Base-by-base conservation (phyloP, 2,329 filamentous ascomycete species). In the Rachicladosporium sp. region DNA sequence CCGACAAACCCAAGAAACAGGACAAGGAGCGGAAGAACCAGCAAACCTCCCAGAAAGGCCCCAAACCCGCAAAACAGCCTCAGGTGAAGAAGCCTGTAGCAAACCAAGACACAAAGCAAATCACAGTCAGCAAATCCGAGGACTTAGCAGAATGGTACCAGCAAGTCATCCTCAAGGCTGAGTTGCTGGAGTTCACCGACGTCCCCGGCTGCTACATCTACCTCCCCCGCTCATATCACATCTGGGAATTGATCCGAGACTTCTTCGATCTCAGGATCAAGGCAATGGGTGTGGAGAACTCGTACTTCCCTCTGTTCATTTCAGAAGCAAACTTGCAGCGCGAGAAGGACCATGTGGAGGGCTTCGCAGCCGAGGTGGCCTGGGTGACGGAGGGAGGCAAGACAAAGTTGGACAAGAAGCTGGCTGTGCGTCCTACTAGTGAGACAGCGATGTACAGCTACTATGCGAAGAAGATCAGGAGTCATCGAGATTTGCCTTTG, bases 171-270 rank as follows among this genome's bases (percentile, higher is more conserved):
- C 79, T 88, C 57, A 98, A 98, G 74, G 85, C 86, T 53, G 86
- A 95, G 61, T 84, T 98, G 82, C 80, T 96, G 54, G 88, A 94
- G 57, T 98, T 95, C 74, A 96, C 95, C 57, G 83, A 94, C 66
- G 89, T 96, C 46, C 85, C 88, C n/a, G 85, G 88, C 36, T 95
- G 93, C 69, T 96, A 94, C 64, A 91, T 96, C 60, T 74, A 93
- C 61, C 88, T 76, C 66, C 77, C 78, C 36, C 69, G 72, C 43
- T 78, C 76, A 11, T 80, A 74, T 60, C 70, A 70, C 45, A 78
- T 82, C 55, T 82, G 78, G 78, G 76, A 81, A 55, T 66, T 71
- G 49, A 80, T 82, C 46, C 74, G 77, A 52, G 60, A 55, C 10
- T 71, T 62, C 61, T 70, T 70, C 56, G 73, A 78, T 52, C 54